Base-by-base conservation (phyloP, 2,329 filamentous ascomycete species). In the Ascochyta fabae region DNA sequence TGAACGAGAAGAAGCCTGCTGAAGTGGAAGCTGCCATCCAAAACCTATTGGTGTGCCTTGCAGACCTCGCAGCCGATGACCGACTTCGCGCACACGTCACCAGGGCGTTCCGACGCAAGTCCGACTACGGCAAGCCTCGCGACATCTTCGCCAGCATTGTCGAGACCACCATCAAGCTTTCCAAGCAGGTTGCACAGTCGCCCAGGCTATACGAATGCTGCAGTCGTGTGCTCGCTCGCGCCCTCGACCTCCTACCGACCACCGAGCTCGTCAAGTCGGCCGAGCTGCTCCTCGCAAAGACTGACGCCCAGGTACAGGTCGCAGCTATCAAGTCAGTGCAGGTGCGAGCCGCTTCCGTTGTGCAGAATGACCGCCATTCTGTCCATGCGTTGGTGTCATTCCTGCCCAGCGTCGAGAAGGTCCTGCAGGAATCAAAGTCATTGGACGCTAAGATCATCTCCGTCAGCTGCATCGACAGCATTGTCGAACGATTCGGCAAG, bases 401-500 rank as follows among this genome's bases (percentile, higher is more conserved):
- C 80, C 72, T 96, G 62, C 88, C 91, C 10, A 88, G 88, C 63
- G 83, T 96, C 58, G 91, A 90, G 16, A 82, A 84, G 19, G 90
- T 96, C 41, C 86, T 99, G 56, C 82, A 88, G 51, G 84, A 89
- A 45, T 89, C 90, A 6, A 80, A 84, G 29, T 88, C 95, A 62
- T 84, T 89, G 48, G 82, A 86, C 26, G 88, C 95, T 73, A 92
- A 94, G 77, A 88, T 92, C 67, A 92, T 91, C 10, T 91, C 93
- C 1, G 88, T 99, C 59, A 87, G 88, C 33, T 98, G 94, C 66
- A 88, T 98, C 40, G 93, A 97, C 77, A 91, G 91, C 75, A 96
- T 99, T 60, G 86, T 91, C 2, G 93, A 97, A 77, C 94, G 94
- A 74, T 98, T 96, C 73, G 96, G 95, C 64, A 96, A 95, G 80